Conservation (phyloP, 192 early-diverging fungal genomes). For the Entophlyctis luteolus region DNA sequence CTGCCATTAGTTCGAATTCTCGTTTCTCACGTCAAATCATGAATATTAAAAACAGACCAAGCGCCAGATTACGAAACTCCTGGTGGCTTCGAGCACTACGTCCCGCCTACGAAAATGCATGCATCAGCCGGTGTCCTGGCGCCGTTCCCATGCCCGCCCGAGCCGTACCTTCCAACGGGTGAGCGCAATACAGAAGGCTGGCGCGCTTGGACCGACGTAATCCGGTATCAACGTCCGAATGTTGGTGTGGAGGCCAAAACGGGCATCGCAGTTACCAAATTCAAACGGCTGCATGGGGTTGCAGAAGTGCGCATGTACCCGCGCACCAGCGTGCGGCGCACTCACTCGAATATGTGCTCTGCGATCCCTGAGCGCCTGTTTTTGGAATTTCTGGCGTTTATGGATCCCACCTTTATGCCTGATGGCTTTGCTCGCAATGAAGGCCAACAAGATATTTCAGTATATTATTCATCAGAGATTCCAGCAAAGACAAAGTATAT, state of each 20-base stretch:
- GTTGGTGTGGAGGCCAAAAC: neutral
- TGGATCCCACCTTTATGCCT: neutral
- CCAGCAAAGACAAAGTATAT: too few relatives aligned
- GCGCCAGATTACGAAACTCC: neutral
- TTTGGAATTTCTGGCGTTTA: constrained; percentile 1
- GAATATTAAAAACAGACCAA: neutral
- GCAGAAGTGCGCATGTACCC: neutral
- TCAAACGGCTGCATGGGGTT: neutral
- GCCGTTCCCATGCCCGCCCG: neutral
- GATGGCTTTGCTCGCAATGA: neutral
- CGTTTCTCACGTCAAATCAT: neutral
- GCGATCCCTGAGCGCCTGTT: neutral
- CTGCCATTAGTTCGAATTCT: neutral
- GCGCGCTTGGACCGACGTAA: constrained; percentile 4
- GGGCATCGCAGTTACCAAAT: constrained; percentile 1
- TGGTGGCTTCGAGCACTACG: too few relatives aligned
- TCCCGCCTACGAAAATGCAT: neutral
- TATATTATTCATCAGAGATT: too few relatives aligned
- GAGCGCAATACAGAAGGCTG: constrained; percentile 1
- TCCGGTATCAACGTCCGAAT: neutral
- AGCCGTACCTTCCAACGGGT: neutral
- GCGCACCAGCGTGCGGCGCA: neutral
- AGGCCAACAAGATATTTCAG: too few relatives aligned
- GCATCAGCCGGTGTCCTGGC: neutral
- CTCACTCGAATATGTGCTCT: neutral